Base-by-base conservation (phyloP, 495 filamentous ascomycete genomes). In the Lophiostoma macrostomum region DNA sequence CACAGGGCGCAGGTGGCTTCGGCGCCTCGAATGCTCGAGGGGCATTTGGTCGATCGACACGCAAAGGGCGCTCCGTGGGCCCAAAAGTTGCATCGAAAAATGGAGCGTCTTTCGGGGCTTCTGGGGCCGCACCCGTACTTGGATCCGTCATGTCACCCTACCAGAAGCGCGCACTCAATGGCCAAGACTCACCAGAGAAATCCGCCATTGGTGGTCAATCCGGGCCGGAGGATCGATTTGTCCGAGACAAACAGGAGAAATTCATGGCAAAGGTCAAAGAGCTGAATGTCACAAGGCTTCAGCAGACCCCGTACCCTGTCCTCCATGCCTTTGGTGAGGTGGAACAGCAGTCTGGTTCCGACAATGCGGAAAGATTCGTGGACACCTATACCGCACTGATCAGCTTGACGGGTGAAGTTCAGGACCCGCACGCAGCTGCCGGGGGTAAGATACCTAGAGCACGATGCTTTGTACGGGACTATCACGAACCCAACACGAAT, bases 311-410 rank as follows among this genome's bases (percentile, higher is more conserved):
- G 1, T 86, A 82, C 61, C 84, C 88, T 20, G 69, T 95, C 28
- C 72, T 91, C 40, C 71, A 83, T 55, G 80, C 87, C 52, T 85
- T 96, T 58, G 76, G 80, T 8, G 75, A 78, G 34, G 78, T 94
- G 34, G 89, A 91, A 65, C 70, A 69, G 31, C 80, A 79, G 56
- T 75, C 81, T 31, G 80, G 81, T 30, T 83, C 29, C n/a, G 56
- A 67, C 48, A 61, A 62, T 50, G 41, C 62, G 3, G 74, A 76
- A 19, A 83, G 89, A 60, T 69, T 95, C 23, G 76, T 83, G 41
- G 82, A 87, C 62, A 85, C 90, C 0, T 96, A 94, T 63, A 78
- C 77, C 32, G 87, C 87, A 27, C 73, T 94, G 64, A 81, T 84
- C 59, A 76, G 80, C 25, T 88, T 95, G 43, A 80, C 84, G 1